phyloP scores from a whole-genome alignment of 345 rosid genomes.

The Brassica juncea region DNA sequence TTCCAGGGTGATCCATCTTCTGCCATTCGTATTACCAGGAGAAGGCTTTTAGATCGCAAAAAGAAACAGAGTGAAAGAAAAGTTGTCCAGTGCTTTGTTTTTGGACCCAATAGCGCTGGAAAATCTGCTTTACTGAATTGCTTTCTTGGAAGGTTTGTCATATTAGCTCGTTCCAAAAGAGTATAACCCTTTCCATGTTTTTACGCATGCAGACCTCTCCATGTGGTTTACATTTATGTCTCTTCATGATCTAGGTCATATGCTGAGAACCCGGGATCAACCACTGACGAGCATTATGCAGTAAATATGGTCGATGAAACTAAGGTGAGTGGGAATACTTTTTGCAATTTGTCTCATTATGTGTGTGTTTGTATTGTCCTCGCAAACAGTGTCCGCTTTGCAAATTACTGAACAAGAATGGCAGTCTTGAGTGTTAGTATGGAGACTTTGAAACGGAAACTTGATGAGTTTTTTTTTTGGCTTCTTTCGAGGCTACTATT shows the following conservation, averaged over 20 bases:
- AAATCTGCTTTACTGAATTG: background rate
- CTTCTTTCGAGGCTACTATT: background rate
- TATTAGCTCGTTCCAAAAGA: background rate
- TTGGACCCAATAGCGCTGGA: background rate
- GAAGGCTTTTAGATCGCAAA: background rate
- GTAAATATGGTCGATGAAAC: background rate
- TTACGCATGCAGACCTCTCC: no score
- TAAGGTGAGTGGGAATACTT: background rate
- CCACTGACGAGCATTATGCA: background rate
- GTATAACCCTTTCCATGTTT: background rate
- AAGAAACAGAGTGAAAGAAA: background rate
- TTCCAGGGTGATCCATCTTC: background rate
- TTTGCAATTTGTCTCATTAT: background rate
- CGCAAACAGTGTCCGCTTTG: background rate
- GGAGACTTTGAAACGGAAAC: background rate
- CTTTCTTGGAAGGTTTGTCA: background rate
- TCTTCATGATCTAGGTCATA: background rate
- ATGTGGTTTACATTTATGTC: background rate
- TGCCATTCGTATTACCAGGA: background rate
- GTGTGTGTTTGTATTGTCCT: background rate
- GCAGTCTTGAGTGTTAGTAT: background rate
- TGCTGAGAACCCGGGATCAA: background rate
- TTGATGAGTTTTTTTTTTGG: background rate
- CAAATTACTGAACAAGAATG: background rate
- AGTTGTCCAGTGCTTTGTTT: background rate